These are phyloP conservation scores for Dissophora globulifera DNA, from an alignment of 192 early-diverging fungal genomes.

Conservation along the genomic window DNA sequence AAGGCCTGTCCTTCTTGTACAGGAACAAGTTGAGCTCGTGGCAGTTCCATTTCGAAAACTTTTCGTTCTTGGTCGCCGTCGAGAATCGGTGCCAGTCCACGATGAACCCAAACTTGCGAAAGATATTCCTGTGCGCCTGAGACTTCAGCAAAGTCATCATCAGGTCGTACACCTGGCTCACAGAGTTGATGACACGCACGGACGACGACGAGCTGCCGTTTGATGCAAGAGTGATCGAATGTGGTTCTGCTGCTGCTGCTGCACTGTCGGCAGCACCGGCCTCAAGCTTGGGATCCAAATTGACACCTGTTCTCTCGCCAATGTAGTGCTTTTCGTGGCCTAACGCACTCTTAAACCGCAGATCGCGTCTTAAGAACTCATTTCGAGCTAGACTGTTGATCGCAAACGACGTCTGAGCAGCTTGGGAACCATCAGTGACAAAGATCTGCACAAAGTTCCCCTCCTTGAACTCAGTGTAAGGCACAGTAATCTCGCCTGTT, in stretches of 20 bases:
- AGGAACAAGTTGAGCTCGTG: conserved; percentile 64
- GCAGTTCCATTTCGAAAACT: conserved; percentile 48
- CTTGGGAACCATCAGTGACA: conserved; percentile 25
- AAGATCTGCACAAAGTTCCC: conserved; percentile 30
- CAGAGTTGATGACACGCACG: conserved; percentile 40
- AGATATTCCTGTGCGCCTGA: conserved; percentile 1
- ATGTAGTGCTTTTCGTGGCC: conserved; percentile 28
- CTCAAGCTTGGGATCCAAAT: conserved; percentile 14
- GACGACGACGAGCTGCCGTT: conserved; percentile 35
- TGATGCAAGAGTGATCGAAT: conserved; percentile 20
- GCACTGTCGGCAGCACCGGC: background rate
- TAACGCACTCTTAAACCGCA: conserved; percentile 32
- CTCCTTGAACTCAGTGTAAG: conserved; percentile 13
- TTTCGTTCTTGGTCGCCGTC: conserved; percentile 38
- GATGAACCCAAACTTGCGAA: conserved; percentile 46
- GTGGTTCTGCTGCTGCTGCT: background rate
- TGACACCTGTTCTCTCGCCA: conserved; percentile 24
- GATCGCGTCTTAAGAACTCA: conserved; percentile 21
- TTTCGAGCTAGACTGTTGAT: background rate
- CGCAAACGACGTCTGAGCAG: conserved; percentile 1
- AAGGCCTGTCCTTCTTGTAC: conserved; percentile 56
- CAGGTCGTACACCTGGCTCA: conserved; percentile 45
- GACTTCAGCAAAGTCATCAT: conserved; percentile 31
- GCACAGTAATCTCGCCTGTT: conserved; percentile 16
- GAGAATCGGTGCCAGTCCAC: conserved; percentile 48